Percentiles rank a stretch among this genome's conserved stretches.
phyloP scores from a whole-genome alignment of 2,329 filamentous ascomycete species.

The Fusarium miscanthi region DNA sequence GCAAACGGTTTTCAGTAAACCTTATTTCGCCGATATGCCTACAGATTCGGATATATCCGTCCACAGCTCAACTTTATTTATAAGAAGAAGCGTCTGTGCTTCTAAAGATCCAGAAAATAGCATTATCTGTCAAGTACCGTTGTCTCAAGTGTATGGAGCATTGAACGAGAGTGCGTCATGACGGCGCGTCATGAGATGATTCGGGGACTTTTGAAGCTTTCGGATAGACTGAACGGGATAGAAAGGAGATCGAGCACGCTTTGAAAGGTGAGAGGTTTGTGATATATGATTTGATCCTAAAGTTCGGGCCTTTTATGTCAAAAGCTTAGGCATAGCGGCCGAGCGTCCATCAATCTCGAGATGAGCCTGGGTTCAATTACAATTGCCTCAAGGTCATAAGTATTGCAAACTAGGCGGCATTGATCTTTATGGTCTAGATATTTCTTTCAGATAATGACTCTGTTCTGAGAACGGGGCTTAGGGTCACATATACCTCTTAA shows the following conservation, averaged over 20 bases:
- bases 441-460: background rate
- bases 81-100: background rate
- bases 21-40: background rate
- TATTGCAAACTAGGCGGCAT: fast-evolving
- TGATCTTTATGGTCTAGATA: fast-evolving
- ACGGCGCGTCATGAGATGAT: background rate
- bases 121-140: background rate
- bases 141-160: background rate
- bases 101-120: background rate
- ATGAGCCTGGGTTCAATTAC: fast-evolving
- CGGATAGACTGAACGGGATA: fast-evolving
- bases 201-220: background rate
- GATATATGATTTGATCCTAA: background rate
- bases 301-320: background rate
- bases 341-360: background rate
- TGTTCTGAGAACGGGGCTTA: no score
- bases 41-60: background rate
- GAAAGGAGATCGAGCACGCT: no score
- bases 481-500: no score
- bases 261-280: fast-evolving
- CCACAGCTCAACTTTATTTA: background rate
- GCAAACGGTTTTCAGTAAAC: background rate
- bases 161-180: background rate
- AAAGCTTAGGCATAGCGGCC: background rate
- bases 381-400: fast-evolving